Evolutionary conservation across 2,329 filamentous ascomycete species (phyloP), one percentile per base, ranked within the genome.

Genomic region (Apiospora malaysiana): DNA sequence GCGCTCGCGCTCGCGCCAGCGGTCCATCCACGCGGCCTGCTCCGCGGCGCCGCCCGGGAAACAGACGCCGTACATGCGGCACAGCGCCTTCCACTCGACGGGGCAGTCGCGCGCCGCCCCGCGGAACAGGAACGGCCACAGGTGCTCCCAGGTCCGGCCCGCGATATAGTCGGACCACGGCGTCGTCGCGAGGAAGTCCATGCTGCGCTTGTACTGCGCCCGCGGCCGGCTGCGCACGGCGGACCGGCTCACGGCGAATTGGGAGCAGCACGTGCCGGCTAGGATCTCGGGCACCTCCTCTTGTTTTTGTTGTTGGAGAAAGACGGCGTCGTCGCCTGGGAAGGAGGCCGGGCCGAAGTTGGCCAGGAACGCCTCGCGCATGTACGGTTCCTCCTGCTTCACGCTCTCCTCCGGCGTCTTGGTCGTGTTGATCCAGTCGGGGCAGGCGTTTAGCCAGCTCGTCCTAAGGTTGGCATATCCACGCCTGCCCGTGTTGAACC

Each of bases 401-500:
- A 49, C 69, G 5, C 70, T 70, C 63, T 73, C 72, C 25, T 73
- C 73, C 16, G 71, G 49, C 42, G 73, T 69, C 40, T 74, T 76
- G 46, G 76, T 78, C 9, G 80, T 82, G 73, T 82, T 78, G 71
- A 89, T 83, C 85, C 86, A 88, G 56, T 82, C 82, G 0, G 87
- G 88, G 75, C 88, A 90, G 6, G 86, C 88, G 4, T 85, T 83
- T 45, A 85, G 79, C 86, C 87, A 89, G 70, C 81, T 83, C 73
- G 87, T 87, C 7, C 87, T 82, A 74, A 90, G 80, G 75, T 89
- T 90, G 75, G 88, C 83, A 76, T 88, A 90, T 16, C 86, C 84
- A 69, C 86, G 80, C 70, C 83, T 76, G 70, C 82, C 81, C 16
- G 89, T 85, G 45, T 78, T 32, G 12, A 25, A 5, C 40, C n/a